These are phyloP conservation scores for Nidularia sp. DNA, from an alignment of 768 basidiomycete genomes.

Conservation along the genomic window DNA sequence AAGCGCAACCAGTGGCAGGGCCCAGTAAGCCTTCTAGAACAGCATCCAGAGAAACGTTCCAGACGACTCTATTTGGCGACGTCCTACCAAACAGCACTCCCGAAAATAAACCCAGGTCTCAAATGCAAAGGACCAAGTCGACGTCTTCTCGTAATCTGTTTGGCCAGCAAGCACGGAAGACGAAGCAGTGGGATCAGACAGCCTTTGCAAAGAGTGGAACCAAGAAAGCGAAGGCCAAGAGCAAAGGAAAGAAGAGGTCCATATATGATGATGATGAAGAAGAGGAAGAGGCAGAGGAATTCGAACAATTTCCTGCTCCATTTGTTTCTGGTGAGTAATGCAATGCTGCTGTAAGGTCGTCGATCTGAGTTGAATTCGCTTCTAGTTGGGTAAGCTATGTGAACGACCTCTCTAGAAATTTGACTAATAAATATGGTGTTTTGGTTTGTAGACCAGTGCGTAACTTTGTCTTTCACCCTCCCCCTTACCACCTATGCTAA, in stretches of 20 bases:
- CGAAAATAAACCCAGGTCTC: conserved; percentile 26
- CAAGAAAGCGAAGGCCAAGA: conserved; percentile 49
- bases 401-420: no score
- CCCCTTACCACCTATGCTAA: no score
- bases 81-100: conserved; percentile 32
- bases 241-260: conserved; percentile 44
- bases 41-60: conserved; percentile 36
- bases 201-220: conserved; percentile 79
- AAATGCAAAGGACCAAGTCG: conserved; percentile 39
- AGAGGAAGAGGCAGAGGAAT: conserved; percentile 61
- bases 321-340: conserved; percentile 56
- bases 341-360: background rate
- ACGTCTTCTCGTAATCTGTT: conserved; percentile 33
- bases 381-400: no score
- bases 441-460: conserved; percentile 23
- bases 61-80: conserved; percentile 70
- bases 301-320: conserved; percentile 85
- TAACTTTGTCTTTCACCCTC: background rate
- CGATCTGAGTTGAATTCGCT: no score
- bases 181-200: conserved; percentile 90
- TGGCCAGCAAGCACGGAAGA: conserved; percentile 56
- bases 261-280: conserved; percentile 45
- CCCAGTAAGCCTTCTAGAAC: conserved; percentile 27
- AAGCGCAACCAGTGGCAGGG: conserved; percentile 36
- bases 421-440: no score